These are phyloP conservation scores for Pythium vanterpoolii DNA, from an alignment of 352 stramenopile species.

Conservation along the genomic window DNA sequence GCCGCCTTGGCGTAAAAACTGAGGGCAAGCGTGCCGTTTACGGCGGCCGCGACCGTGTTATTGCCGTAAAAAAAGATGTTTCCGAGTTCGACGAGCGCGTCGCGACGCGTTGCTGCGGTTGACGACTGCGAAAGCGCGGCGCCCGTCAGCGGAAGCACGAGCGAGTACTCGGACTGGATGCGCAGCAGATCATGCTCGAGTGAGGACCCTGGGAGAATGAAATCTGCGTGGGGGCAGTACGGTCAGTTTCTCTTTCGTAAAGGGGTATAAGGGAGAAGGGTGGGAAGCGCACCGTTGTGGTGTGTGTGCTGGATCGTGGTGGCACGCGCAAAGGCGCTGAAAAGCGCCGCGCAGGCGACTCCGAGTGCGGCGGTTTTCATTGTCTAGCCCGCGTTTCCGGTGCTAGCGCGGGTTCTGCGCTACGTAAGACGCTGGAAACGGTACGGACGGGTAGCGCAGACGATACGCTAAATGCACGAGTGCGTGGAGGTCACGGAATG, in stretches of 20 bases:
- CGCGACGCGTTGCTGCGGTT: conserved; percentile 32
- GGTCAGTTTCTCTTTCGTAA: background rate
- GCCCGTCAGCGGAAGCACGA: conserved; percentile 38
- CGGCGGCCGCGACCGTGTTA: conserved; percentile 43
- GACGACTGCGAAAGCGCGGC: conserved; percentile 34
- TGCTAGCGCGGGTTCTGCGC: background rate
- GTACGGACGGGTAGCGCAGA: background rate
- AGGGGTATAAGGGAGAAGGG: background rate
- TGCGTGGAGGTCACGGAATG: background rate
- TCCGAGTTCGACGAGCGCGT: conserved; percentile 64
- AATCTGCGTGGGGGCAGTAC: background rate
- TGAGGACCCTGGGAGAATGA: conserved; percentile 18
- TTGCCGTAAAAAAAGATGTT: conserved; percentile 82
- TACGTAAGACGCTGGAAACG: background rate
- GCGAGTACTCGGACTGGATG: conserved; percentile 28
- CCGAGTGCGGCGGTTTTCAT: conserved; percentile 8
- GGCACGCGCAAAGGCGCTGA: background rate
- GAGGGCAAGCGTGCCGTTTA: conserved; percentile 75
- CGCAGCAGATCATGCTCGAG: conserved; percentile 26
- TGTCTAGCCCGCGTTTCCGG: background rate
- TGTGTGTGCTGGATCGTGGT: conserved; percentile 2
- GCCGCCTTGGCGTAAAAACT: conserved; percentile 64
- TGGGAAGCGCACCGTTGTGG: conserved; percentile 10
- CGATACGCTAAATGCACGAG: background rate
- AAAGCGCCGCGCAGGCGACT: conserved; percentile 4